Evolutionary conservation across 1,284 basidiomycete species (phyloP).

Genomic region (Fomitopsis schrenkii): DNA sequence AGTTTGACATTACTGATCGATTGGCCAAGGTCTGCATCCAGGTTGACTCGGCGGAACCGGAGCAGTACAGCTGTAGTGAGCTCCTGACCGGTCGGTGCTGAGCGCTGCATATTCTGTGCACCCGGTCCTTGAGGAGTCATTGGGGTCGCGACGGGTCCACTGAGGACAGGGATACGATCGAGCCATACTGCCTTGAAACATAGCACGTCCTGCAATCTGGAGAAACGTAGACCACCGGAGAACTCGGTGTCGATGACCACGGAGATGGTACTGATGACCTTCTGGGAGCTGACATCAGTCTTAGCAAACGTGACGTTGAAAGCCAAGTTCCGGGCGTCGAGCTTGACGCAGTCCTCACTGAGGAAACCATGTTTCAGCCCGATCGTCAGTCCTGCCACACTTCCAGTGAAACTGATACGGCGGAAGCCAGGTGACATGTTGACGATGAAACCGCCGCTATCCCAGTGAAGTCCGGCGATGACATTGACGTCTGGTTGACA

Average conservation of each 20-base stretch:
- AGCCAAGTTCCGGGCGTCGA: constrained; percentile 71
- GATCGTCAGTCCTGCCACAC: constrained; percentile 73
- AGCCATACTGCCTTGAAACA: constrained; percentile 91
- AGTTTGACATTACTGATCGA: constrained; percentile 65
- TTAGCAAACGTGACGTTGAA: constrained; percentile 69
- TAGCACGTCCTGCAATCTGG: constrained; percentile 79
- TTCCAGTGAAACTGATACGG: constrained; percentile 70
- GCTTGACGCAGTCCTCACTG: constrained; percentile 72
- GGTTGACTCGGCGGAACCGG: constrained; percentile 65
- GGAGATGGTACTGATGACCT: constrained; percentile 56
- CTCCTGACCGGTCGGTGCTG: constrained; percentile 36
- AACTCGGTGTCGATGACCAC: constrained; percentile 75
- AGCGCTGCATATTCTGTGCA: constrained; percentile 4
- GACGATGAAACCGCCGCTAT: constrained; percentile 85
- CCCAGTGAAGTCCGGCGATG: constrained; percentile 81
- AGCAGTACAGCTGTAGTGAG: constrained; percentile 61
- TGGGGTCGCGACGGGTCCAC: constrained; percentile 29
- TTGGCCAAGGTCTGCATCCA: constrained; percentile 77
- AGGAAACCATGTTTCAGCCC: constrained; percentile 80
- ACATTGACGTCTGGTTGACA: constrained; percentile 90
- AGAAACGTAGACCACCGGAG: constrained; percentile 69
- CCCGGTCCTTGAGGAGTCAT: constrained; percentile 12
- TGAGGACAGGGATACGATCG: constrained; percentile 75
- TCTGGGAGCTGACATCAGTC: constrained; percentile 32
- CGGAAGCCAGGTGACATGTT: constrained; percentile 70